Conservation (phyloP, 1,284 basidiomycete genomes). For the Psilocybe mexicana region DNA sequence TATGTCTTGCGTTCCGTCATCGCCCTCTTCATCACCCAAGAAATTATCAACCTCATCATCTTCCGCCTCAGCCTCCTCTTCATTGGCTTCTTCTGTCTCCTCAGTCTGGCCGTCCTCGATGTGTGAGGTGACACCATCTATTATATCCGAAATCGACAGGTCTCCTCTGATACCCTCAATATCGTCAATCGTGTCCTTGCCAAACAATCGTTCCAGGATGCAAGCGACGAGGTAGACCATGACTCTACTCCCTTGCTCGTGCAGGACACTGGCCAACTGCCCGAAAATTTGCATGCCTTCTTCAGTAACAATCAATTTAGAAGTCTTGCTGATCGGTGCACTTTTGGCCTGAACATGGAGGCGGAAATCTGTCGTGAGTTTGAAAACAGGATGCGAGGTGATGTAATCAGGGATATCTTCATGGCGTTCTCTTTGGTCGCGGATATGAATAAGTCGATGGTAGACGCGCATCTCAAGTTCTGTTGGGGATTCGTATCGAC, state of each 20-base stretch:
- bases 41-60: constrained; percentile 9
- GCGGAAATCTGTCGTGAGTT: constrained; percentile 81
- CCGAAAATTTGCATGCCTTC: constrained; percentile 70
- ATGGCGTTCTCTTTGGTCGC: constrained; percentile 78
- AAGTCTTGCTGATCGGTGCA: constrained; percentile 70
- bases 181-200: constrained; percentile 69
- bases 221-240: constrained; percentile 80
- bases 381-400: constrained; percentile 73
- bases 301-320: constrained; percentile 56
- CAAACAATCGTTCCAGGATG: constrained; percentile 70
- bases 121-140: constrained; percentile 66
- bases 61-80: constrained; percentile 20
- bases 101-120: constrained; percentile 23
- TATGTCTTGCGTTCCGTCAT: constrained; percentile 21
- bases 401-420: constrained; percentile 82
- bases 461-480: constrained; percentile 97
- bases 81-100: constrained; percentile 7
- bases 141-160: constrained; percentile 67
- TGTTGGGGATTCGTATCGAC: constrained; percentile 67
- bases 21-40: constrained; percentile 17
- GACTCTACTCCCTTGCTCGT: constrained; percentile 56
- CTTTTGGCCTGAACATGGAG: constrained; percentile 81
- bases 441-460: constrained; percentile 88
- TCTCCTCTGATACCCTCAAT: constrained; percentile 74
- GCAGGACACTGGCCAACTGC: constrained; percentile 55